phyloP scores from a whole-genome alignment of 164 flowering plant species.

The Hamamelis virginiana region DNA sequence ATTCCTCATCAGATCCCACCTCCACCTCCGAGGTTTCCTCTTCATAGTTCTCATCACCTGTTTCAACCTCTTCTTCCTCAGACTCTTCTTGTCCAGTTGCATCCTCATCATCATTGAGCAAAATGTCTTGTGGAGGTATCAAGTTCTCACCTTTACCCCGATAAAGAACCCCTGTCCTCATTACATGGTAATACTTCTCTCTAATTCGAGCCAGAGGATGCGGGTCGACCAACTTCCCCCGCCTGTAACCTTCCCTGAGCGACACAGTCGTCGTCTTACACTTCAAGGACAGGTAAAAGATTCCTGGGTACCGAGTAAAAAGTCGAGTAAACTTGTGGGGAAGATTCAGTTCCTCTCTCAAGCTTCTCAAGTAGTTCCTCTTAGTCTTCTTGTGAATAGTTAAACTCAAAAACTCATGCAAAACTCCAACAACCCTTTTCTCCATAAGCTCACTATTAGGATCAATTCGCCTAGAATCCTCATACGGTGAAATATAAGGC shows the following conservation, averaged over 20 bases:
- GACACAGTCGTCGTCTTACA: slow-evolving; percentile 89
- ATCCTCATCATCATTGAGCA: slow-evolving; percentile 22
- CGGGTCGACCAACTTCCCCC: slow-evolving; percentile 72
- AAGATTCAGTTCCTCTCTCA: slow-evolving; percentile 81
- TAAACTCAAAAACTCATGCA: slow-evolving; percentile 87
- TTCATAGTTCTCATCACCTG: slow-evolving; percentile 38
- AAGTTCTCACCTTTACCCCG: slow-evolving; percentile 56
- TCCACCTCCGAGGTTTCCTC: slow-evolving; percentile 40
- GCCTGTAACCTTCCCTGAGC: slow-evolving; percentile 72
- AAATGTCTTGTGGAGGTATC: slow-evolving; percentile 31
- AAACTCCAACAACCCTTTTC: slow-evolving; percentile 86
- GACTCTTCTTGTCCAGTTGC: slow-evolving; percentile 29
- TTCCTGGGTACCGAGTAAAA: slow-evolving; percentile 94
- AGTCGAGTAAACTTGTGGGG: slow-evolving; percentile 87
- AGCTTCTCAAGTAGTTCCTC: slow-evolving; percentile 81
- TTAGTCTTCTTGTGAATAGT: slow-evolving; percentile 91
- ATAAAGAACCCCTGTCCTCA: slow-evolving; percentile 87
- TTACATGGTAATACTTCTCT: slow-evolving; percentile 75
- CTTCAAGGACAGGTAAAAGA: slow-evolving; percentile 90
- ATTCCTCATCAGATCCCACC: slow-evolving; percentile 34
- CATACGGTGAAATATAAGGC: slow-evolving; percentile 93
- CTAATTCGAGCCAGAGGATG: slow-evolving; percentile 71
- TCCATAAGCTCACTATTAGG: slow-evolving; percentile 94
- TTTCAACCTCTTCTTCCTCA: slow-evolving; percentile 49
- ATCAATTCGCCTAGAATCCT: slow-evolving; percentile 66